Evolutionary conservation across 768 basidiomycete species (phyloP).

Genomic region (Kwoniella europaea): DNA sequence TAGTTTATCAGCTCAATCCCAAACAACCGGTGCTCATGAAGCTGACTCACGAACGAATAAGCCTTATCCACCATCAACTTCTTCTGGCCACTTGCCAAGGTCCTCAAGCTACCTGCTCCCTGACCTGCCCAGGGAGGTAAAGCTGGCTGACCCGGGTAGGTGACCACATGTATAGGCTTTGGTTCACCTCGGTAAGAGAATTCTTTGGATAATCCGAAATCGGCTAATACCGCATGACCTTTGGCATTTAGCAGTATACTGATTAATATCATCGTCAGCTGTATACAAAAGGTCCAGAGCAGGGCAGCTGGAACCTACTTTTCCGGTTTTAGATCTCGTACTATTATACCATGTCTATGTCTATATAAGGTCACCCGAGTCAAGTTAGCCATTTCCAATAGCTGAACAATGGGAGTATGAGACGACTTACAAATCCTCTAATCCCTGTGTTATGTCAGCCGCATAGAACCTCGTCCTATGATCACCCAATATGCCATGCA

Average conservation of each 20-base stretch:
- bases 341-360: slow-evolving; percentile 92
- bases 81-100: slow-evolving; percentile 17
- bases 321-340: slow-evolving; percentile 96
- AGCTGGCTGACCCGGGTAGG: slow-evolving; percentile 33
- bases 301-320: slow-evolving; percentile 23
- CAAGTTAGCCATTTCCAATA: background rate
- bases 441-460: slow-evolving; percentile 91
- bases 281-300: background rate
- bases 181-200: slow-evolving; percentile 48
- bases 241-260: slow-evolving; percentile 85
- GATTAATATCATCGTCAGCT: background rate
- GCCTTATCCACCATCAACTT: slow-evolving; percentile 38
- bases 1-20: background rate
- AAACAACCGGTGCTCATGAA: background rate
- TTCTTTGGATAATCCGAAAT: slow-evolving; percentile 70
- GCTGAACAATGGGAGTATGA: background rate
- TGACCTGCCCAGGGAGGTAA: slow-evolving; percentile 45
- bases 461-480: slow-evolving; percentile 96
- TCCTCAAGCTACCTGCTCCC: slow-evolving; percentile 36
- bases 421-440: slow-evolving; percentile 72
- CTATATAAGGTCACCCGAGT: slow-evolving; percentile 15
- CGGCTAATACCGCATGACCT: slow-evolving; percentile 95
- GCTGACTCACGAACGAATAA: slow-evolving; percentile 41
- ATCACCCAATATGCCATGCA: slow-evolving; percentile 90
- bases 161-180: slow-evolving; percentile 31